A percentile compares a stretch with the other conserved stretches of the same genome.
phyloP scores from a whole-genome alignment of 2,329 filamentous ascomycete species.

The Verticillium nonalfalfae region DNA sequence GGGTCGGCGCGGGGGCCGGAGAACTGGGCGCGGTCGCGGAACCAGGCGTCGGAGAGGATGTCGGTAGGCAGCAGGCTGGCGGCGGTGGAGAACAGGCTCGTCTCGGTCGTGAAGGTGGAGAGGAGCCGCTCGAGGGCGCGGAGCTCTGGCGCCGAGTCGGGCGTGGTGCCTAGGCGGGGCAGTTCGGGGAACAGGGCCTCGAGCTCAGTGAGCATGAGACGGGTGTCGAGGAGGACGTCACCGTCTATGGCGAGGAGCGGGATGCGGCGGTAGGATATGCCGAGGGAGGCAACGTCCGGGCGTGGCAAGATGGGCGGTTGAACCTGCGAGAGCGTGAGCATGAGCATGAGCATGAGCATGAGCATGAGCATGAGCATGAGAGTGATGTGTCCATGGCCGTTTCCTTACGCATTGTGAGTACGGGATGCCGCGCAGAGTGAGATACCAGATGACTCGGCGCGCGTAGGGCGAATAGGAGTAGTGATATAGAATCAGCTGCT shows the following conservation, averaged over 20 bases:
- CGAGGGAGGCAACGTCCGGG: constrained; percentile 55
- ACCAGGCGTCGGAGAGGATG: constrained; percentile 45
- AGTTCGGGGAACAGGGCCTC: constrained; percentile 46
- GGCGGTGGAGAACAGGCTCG: constrained; percentile 47
- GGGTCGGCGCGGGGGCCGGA: constrained; percentile 14
- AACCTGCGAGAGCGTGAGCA: constrained; percentile 32
- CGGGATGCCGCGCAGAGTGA: constrained; percentile 57
- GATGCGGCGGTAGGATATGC: constrained; percentile 62
- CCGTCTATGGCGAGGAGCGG: constrained; percentile 60
- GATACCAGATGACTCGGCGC: constrained; percentile 59
- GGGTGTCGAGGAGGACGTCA: constrained; percentile 64
- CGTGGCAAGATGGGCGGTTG: constrained; percentile 63
- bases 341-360: no score
- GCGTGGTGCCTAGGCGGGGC: constrained; percentile 24
- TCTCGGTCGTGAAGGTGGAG: constrained; percentile 48
- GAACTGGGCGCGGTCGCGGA: constrained; percentile 46
- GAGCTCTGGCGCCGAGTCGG: constrained; percentile 4
- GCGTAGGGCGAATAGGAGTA: constrained; percentile 62
- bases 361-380: no score
- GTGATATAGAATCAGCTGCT: constrained; percentile 54
- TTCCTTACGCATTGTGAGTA: constrained; percentile 60
- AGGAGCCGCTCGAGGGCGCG: constrained; percentile 48
- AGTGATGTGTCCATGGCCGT: background rate
- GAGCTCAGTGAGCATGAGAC: constrained; percentile 60
- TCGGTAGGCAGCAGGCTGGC: constrained; percentile 50